These are phyloP conservation scores for Amphichorda felina DNA, from an alignment of 2,329 filamentous ascomycete species.

Conservation along the genomic window DNA sequence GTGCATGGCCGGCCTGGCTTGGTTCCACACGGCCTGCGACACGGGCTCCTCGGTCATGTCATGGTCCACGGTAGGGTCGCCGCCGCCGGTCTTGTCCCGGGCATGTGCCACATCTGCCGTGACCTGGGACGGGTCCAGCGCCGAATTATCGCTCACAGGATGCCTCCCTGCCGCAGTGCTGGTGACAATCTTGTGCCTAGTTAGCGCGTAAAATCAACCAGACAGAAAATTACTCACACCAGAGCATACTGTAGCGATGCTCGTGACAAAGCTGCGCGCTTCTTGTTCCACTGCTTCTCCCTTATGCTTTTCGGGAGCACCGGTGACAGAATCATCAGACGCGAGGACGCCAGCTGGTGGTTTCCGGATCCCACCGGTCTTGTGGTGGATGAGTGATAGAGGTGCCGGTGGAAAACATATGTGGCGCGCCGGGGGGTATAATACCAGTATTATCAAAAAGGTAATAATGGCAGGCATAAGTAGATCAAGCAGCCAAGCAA, in stretches of 20 bases:
- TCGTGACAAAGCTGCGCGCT: constrained; percentile 68
- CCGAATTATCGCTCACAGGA: constrained; percentile 46
- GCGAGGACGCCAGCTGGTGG: constrained; percentile 65
- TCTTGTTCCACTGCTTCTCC: constrained; percentile 78
- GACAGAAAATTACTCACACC: constrained; percentile 11
- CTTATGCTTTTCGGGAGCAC: constrained; percentile 71
- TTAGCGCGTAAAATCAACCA: background rate
- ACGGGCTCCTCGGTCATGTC: constrained; percentile 74
- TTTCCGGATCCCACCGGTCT: constrained; percentile 65
- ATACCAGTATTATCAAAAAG: constrained; percentile 52
- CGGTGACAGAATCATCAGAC: constrained; percentile 65
- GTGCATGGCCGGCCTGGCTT: constrained; percentile 63
- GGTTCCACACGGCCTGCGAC: constrained; percentile 64
- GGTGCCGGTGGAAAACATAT: constrained; percentile 69
- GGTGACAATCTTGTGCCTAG: constrained; percentile 44
- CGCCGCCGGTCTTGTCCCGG: constrained; percentile 31
- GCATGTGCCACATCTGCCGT: constrained; percentile 25
- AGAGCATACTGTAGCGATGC: constrained; percentile 35
- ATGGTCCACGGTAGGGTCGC: constrained; percentile 26
- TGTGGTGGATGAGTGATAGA: constrained; percentile 56
- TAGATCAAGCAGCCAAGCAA: constrained; percentile 65
- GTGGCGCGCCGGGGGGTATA: constrained; percentile 48
- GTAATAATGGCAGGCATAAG: constrained; percentile 48
- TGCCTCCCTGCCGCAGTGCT: constrained; percentile 69
- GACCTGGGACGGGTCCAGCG: constrained; percentile 36